These are phyloP conservation scores for Verticillium alfalfae DNA, from an alignment of 2,329 filamentous ascomycete genomes.

Conservation along the genomic window DNA sequence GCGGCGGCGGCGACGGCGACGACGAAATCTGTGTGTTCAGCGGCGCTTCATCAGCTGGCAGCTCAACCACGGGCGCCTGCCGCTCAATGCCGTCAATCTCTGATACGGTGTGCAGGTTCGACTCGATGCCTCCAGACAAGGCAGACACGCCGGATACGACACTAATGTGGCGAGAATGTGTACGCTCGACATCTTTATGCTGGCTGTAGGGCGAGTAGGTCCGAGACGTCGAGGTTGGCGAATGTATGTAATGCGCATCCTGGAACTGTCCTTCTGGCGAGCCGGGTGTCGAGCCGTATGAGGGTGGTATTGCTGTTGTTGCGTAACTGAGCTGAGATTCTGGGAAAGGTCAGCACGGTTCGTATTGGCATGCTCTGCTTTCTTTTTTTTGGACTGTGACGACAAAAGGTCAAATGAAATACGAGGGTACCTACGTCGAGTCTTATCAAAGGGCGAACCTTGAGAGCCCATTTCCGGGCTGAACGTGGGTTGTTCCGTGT, in stretches of 20 bases:
- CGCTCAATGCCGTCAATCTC: not conserved
- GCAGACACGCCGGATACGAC: not conserved
- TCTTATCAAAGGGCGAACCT: not conserved
- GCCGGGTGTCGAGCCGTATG: not conserved
- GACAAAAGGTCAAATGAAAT: not conserved
- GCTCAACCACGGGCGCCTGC: not conserved
- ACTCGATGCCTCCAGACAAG: not conserved
- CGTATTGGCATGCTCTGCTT: not conserved
- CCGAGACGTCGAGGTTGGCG: not conserved
- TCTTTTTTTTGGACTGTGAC: too few species aligned
- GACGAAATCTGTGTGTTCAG: not conserved
- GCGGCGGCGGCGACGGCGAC: not conserved
- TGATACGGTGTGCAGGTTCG: not conserved
- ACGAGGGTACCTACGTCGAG: not conserved
- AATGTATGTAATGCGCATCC: not conserved
- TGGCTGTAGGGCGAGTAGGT: not conserved
- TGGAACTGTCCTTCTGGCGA: not conserved
- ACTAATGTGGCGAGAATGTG: not conserved
- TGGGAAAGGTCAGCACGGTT: not conserved
- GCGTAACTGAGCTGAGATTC: conserved; percentile 1
- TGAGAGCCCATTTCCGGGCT: conserved; percentile 6
- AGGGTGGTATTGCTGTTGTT: not conserved
- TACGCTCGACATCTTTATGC: not conserved
- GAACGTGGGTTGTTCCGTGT: not conserved
- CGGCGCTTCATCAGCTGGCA: not conserved